Percentiles rank a stretch among this genome's conserved stretches.
These are phyloP conservation scores for Mycosarcoma maydis DNA, from an alignment of 1,284 basidiomycete species.

Conservation along the genomic window DNA sequence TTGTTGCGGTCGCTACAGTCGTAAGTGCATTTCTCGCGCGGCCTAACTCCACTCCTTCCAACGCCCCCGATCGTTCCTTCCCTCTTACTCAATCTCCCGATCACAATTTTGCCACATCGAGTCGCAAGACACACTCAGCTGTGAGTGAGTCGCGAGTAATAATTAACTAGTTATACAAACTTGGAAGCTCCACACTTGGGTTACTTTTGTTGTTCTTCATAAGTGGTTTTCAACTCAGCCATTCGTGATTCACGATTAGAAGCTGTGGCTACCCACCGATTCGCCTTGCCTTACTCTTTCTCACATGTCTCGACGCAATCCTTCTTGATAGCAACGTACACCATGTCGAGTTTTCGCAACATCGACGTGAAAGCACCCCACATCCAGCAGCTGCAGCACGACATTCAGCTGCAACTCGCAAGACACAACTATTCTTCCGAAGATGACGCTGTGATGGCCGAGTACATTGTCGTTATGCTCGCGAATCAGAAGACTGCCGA, in stretches of 20 bases:
- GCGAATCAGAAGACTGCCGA: constrained; percentile 61
- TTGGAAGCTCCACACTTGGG: constrained; percentile 1
- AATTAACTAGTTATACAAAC: too few species aligned
- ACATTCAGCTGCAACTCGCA: constrained; percentile 54
- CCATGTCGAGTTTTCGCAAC: constrained; percentile 31
- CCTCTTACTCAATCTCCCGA: constrained; percentile 10
- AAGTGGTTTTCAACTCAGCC: neutral
- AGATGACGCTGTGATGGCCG: constrained; percentile 63
- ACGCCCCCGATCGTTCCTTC: neutral
- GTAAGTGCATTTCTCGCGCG: constrained; percentile 6
- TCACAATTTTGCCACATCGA: constrained; percentile 9
- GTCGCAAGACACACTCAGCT: constrained; percentile 27
- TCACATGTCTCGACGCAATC: too few species aligned
- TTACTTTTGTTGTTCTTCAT: neutral
- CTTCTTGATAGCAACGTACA: too few species aligned
- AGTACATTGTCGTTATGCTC: constrained; percentile 67
- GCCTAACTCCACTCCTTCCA: too few species aligned
- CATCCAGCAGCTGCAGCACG: constrained; percentile 41
- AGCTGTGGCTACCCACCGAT: too few species aligned
- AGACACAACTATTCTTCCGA: constrained; percentile 41
- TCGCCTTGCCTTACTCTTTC: too few species aligned
- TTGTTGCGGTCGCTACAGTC: too few species aligned
- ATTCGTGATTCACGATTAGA: constrained; percentile 1
- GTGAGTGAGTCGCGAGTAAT: too few species aligned
- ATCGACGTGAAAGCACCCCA: constrained; percentile 45